Percentiles rank a stretch among this genome's conserved stretches.
Evolutionary conservation across 164 flowering plant species (phyloP).

Genomic region (Cinnamomum chago): DNA sequence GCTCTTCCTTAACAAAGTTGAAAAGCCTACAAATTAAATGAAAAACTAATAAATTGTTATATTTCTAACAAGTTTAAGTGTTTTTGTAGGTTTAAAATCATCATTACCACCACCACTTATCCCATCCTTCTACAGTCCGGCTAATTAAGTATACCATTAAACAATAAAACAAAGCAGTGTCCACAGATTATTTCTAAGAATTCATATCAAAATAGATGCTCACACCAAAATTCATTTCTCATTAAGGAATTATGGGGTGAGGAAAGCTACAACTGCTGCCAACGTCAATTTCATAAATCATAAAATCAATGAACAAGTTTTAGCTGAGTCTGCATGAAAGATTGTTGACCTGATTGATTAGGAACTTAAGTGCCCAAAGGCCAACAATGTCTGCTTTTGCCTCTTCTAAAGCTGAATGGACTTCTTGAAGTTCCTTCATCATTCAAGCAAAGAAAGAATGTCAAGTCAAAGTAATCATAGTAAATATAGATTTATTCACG

Average conservation of each 20-base stretch:
- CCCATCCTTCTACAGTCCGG: too few species aligned
- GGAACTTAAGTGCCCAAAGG: conserved; percentile 85
- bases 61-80: background rate
- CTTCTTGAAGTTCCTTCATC: conserved; percentile 86
- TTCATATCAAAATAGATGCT: background rate
- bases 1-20: background rate
- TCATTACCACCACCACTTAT: background rate
- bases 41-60: background rate
- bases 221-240: background rate
- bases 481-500: background rate
- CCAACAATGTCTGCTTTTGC: conserved; percentile 99
- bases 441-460: conserved; percentile 12
- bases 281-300: background rate
- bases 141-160: too few species aligned
- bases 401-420: conserved; percentile 91
- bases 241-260: too few species aligned
- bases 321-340: background rate
- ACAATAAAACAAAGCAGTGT: too few species aligned
- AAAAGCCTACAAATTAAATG: background rate
- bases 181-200: background rate
- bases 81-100: background rate
- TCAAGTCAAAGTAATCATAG: background rate
- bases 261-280: background rate
- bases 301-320: background rate
- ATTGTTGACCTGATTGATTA: conserved; percentile 56